Evolutionary conservation across 2,329 filamentous ascomycete genomes (phyloP).

Genomic region (Colletotrichum noveboracense): DNA sequence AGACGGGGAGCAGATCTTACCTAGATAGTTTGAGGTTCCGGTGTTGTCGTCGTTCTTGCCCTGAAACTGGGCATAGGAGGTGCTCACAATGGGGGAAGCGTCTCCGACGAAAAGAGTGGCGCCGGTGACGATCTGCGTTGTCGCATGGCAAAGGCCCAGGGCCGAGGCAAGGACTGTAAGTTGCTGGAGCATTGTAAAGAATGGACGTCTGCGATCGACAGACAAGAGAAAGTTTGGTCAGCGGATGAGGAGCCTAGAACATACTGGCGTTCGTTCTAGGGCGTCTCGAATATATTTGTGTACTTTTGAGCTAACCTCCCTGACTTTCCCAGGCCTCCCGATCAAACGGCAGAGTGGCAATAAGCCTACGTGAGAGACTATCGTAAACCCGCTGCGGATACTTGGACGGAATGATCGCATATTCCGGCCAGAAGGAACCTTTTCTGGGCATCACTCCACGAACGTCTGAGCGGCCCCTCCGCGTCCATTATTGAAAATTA

Average conservation of each 20-base stretch:
- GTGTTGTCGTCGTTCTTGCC: neutral
- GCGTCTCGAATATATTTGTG: neutral
- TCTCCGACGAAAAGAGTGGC: neutral
- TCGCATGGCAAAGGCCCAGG: neutral
- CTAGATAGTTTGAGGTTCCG: neutral
- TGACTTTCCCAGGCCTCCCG: neutral
- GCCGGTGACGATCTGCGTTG: neutral
- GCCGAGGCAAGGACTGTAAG: neutral
- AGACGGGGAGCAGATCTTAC: neutral
- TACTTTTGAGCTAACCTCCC: neutral
- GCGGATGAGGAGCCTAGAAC: neutral
- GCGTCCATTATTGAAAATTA: neutral
- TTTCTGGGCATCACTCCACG: neutral
- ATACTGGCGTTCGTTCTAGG: neutral
- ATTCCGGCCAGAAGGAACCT: neutral
- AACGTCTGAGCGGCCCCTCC: neutral
- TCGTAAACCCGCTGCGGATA: neutral
- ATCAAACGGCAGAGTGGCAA: neutral
- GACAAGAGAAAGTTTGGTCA: neutral
- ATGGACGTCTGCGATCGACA: neutral
- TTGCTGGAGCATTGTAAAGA: neutral
- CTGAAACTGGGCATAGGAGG: neutral
- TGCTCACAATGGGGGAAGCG: neutral
- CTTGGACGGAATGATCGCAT: neutral
- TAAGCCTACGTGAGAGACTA: neutral